Percentiles rank a stretch among this genome's conserved stretches.
Conservation (phyloP, 2,329 filamentous ascomycete species). For the Golovinomyces cichoracearum region DNA sequence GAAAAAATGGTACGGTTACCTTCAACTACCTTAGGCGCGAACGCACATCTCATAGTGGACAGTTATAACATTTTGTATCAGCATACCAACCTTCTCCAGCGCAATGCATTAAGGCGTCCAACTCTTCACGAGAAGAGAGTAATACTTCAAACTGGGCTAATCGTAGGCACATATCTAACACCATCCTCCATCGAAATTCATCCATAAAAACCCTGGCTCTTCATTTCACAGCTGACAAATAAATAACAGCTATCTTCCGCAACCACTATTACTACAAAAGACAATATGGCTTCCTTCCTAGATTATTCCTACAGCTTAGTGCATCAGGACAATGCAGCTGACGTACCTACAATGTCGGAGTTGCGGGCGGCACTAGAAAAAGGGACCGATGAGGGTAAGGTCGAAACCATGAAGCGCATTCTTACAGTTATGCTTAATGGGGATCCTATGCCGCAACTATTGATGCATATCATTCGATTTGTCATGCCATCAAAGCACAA, state of each 20-base stretch:
- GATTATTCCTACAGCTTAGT: conserved; percentile 92
- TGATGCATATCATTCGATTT: conserved; percentile 99
- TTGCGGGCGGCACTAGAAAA: conserved; percentile 84
- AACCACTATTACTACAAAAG: conserved; percentile 2
- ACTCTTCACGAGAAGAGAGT: background rate
- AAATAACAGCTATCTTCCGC: background rate
- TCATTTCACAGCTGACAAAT: background rate
- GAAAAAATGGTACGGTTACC: no score
- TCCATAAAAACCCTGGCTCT: background rate
- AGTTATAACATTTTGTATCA: background rate
- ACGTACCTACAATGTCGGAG: conserved; percentile 72
- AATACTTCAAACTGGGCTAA: background rate
- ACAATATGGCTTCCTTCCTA: conserved; percentile 75
- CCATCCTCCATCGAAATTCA: background rate
- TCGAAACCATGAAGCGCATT: conserved; percentile 90
- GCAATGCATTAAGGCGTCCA: background rate
- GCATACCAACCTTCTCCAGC: no score
- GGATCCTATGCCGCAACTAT: conserved; percentile 74
- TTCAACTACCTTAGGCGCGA: background rate
- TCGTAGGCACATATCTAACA: background rate
- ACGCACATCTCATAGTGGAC: background rate
- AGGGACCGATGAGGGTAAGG: conserved; percentile 73
- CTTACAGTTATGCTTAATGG: conserved; percentile 95
- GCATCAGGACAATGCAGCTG: conserved; percentile 88
- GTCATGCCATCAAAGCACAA: conserved; percentile 98